Evolutionary conservation across 2,329 filamentous ascomycete genomes (phyloP).

Genomic region (Penicillium griseofulvum): DNA sequence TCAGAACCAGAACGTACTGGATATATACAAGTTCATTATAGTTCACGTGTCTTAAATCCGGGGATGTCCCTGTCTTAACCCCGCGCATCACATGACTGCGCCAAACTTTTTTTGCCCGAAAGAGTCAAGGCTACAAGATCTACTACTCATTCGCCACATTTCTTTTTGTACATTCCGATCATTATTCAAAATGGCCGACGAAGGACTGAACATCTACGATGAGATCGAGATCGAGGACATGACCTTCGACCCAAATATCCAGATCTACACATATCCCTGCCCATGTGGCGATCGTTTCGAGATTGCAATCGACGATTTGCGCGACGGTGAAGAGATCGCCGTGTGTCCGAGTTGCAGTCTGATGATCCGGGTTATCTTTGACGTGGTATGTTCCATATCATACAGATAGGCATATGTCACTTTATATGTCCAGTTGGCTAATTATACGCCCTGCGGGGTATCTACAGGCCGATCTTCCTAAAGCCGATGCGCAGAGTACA

Average conservation of each 20-base stretch:
- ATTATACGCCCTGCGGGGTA: slow-evolving; percentile 4
- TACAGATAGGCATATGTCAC: background rate
- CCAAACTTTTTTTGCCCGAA: slow-evolving; percentile 23
- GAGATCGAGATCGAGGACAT: slow-evolving; percentile 99
- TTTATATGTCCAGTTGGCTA: slow-evolving; percentile 1
- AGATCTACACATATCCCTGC: slow-evolving; percentile 95
- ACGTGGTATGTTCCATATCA: slow-evolving; percentile 58
- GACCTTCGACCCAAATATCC: slow-evolving; percentile 77
- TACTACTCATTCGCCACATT: slow-evolving; percentile 1
- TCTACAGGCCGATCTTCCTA: slow-evolving; percentile 52
- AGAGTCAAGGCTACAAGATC: slow-evolving; percentile 1
- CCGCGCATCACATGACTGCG: slow-evolving; percentile 30
- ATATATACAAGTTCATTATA: background rate
- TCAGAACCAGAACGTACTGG: background rate
- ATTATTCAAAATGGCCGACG: slow-evolving; percentile 55
- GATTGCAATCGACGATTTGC: slow-evolving; percentile 78
- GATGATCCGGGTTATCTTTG: slow-evolving; percentile 94
- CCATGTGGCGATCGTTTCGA: slow-evolving; percentile 97
- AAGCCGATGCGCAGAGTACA: slow-evolving; percentile 34
- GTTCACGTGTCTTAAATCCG: slow-evolving; percentile 4
- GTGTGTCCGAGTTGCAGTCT: slow-evolving; percentile 96
- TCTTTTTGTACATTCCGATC: background rate
- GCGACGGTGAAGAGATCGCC: slow-evolving; percentile 89
- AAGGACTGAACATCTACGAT: slow-evolving; percentile 79
- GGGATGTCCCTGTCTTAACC: slow-evolving; percentile 6